phyloP scores from a whole-genome alignment of 2,329 filamentous ascomycete genomes.

The Colletotrichum lentis region DNA sequence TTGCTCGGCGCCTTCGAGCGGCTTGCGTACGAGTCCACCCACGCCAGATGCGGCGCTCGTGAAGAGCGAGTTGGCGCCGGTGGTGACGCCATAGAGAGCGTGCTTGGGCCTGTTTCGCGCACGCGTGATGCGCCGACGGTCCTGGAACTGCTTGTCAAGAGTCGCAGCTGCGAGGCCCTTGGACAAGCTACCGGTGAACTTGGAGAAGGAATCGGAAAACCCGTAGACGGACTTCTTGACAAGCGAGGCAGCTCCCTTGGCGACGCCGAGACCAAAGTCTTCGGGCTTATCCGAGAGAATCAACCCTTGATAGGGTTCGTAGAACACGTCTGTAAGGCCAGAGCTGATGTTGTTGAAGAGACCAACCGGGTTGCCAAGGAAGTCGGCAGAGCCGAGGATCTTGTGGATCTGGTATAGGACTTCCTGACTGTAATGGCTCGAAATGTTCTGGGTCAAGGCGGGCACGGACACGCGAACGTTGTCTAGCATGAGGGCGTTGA shows the following conservation, averaged over 20 bases:
- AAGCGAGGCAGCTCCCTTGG: conserved; percentile 95
- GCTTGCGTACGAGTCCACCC: conserved; percentile 90
- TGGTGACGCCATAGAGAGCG: conserved; percentile 93
- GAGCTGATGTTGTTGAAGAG: conserved; percentile 98
- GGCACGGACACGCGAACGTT: conserved; percentile 91
- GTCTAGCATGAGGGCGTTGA: conserved; percentile 93
- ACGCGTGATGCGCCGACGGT: conserved; percentile 90
- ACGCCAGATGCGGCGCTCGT: conserved; percentile 93
- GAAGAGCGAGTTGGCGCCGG: conserved; percentile 93
- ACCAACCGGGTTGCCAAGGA: conserved; percentile 95
- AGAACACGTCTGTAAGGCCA: conserved; percentile 97
- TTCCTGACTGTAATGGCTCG: conserved; percentile 96
- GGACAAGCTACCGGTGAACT: conserved; percentile 95
- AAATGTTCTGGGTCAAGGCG: conserved; percentile 83
- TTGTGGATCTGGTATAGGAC: conserved; percentile 96
- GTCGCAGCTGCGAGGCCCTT: conserved; percentile 96
- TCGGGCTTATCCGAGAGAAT: conserved; percentile 96
- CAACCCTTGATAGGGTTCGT: conserved; percentile 97
- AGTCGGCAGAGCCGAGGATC: conserved; percentile 95
- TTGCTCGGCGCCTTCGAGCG: conserved; percentile 93
- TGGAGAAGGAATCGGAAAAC: conserved; percentile 95
- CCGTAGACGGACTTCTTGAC: conserved; percentile 99
- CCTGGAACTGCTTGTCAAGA: conserved; percentile 98
- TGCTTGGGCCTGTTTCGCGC: conserved; percentile 96
- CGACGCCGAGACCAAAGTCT: conserved; percentile 92